Percentiles rank a stretch among this genome's conserved stretches.
phyloP scores from a whole-genome alignment of 768 basidiomycete genomes.

The Boletus sp. region DNA sequence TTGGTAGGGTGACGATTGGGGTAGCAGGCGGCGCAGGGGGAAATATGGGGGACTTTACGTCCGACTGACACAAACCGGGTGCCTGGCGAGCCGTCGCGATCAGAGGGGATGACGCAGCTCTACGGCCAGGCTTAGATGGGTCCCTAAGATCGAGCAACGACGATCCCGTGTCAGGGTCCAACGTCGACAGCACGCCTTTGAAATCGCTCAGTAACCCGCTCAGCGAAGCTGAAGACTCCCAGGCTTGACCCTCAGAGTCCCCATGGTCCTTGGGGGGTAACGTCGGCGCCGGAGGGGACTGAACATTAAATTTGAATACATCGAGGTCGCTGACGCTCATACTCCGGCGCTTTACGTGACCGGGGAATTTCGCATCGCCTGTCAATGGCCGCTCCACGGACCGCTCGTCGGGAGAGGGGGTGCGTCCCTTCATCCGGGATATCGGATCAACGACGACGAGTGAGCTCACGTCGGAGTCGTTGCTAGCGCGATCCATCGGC shows the following conservation, averaged over 20 bases:
- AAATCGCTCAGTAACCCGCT: slow-evolving; percentile 70
- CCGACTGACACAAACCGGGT: slow-evolving; percentile 16
- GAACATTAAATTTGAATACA: slow-evolving; percentile 41
- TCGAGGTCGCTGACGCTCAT: slow-evolving; percentile 72
- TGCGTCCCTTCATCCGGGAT: slow-evolving; percentile 36
- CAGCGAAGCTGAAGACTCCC: slow-evolving; percentile 45
- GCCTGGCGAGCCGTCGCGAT: slow-evolving; percentile 35
- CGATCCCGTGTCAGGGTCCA: slow-evolving; percentile 53
- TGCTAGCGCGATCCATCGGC: slow-evolving; percentile 34
- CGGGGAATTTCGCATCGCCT: slow-evolving; percentile 27
- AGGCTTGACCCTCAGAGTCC: slow-evolving; percentile 29
- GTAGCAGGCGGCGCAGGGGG: slow-evolving; percentile 14
- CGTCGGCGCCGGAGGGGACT: slow-evolving; percentile 36
- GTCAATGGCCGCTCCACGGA: slow-evolving; percentile 25
- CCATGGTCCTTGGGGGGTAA: slow-evolving; percentile 33
- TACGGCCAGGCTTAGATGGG: slow-evolving; percentile 57
- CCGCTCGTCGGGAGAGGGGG: slow-evolving; percentile 30
- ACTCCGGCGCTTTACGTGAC: slow-evolving; percentile 56
- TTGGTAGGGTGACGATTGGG: slow-evolving; percentile 25
- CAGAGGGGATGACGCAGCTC: slow-evolving; percentile 34
- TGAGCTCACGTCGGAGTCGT: slow-evolving; percentile 51
- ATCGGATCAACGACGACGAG: slow-evolving; percentile 55
- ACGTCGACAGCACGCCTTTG: slow-evolving; percentile 64
- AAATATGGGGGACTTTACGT: slow-evolving; percentile 19
- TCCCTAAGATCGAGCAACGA: slow-evolving; percentile 61